Evolutionary conservation across 176 grass and related monocot species (phyloP), one percentile per base, ranked within the genome.

Genomic region (maize (Zea mays)): DNA sequence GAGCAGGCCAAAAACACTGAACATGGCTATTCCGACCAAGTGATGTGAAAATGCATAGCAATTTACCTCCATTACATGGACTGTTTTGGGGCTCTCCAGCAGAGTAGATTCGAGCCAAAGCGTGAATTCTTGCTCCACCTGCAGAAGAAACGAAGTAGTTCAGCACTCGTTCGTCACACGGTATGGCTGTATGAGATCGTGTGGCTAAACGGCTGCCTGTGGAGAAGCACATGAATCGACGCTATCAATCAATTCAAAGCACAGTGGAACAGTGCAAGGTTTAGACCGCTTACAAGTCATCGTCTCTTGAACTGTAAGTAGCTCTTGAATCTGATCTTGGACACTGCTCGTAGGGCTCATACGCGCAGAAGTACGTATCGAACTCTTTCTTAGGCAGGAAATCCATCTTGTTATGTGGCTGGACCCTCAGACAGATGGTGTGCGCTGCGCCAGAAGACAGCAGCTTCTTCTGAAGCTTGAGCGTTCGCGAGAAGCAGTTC

Each of bases 271-370:
- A 89, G 56, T 67, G 55, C 20, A 44, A 76, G 43, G 51, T 73
- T 73, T 15, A 81, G 51, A 84, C 77, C 5, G 39, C 96, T 99
- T 93, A 99, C 96, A 89, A 67, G 62, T 86, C 86, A 9, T 99
- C 92, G 83, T 99, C 96, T 90, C 96, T 92, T 51, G 96, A 99
- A 83, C 90, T 90, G 79, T 72, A 92, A 49, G 90, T 95, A 72
- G 91, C 89, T 65, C 88, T 86, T 39, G 96, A 99, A 76, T 88
- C 76, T 60, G 92, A 88, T 82, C 92, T 82, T 35, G 90, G 65
- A 79, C 85, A 88, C 87, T 86, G 81, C 52, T 87, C 85, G 49
- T 95, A 99, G 76, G 91, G 87, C 61, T 95, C 96, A 3, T 99
- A 93, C 5, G 90, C 61, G 17, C 84, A 95, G 72, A 99, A 90